A percentile compares a stretch with the other conserved stretches of the same genome.
phyloP scores from a whole-genome alignment of 2,329 filamentous ascomycete species.

The Macrophomina phaseolina region DNA sequence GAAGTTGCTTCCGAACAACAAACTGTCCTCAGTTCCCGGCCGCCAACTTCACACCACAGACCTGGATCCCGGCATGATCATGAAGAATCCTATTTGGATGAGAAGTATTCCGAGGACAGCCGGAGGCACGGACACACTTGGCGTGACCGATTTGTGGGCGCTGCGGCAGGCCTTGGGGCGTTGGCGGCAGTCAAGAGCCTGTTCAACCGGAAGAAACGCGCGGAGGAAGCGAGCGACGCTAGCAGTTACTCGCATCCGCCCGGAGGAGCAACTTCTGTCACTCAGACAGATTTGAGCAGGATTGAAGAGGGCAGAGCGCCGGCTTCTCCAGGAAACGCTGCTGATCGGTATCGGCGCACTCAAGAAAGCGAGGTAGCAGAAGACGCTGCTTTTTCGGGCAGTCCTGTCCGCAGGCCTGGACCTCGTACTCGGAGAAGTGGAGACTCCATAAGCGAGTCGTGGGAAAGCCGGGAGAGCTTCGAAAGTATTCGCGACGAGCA shows the following conservation, averaged over 20 bases:
- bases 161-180: constrained; percentile 48
- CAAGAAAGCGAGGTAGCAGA: constrained; percentile 47
- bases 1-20: constrained; percentile 35
- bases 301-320: constrained; percentile 62
- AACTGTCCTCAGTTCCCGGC: constrained; percentile 43
- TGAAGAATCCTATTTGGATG: constrained; percentile 39
- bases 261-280: constrained; percentile 53
- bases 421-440: constrained; percentile 24
- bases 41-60: constrained; percentile 33
- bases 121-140: constrained; percentile 43
- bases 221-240: constrained; percentile 59
- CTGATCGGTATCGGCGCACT: constrained; percentile 43
- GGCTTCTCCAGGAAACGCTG: constrained; percentile 46
- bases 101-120: constrained; percentile 47
- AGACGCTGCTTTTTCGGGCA: constrained; percentile 51
- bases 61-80: constrained; percentile 19
- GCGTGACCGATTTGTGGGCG: constrained; percentile 53
- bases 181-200: constrained; percentile 59
- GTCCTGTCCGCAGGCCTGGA: constrained; percentile 45
- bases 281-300: constrained; percentile 54
- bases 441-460: constrained; percentile 26
- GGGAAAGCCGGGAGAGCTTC: constrained; percentile 35
- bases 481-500: constrained; percentile 39
- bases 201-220: constrained; percentile 60
- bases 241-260: constrained; percentile 58